These are phyloP conservation scores for Pseudocercospora cruenta DNA, from an alignment of 2,329 filamentous ascomycete species.

Conservation along the genomic window DNA sequence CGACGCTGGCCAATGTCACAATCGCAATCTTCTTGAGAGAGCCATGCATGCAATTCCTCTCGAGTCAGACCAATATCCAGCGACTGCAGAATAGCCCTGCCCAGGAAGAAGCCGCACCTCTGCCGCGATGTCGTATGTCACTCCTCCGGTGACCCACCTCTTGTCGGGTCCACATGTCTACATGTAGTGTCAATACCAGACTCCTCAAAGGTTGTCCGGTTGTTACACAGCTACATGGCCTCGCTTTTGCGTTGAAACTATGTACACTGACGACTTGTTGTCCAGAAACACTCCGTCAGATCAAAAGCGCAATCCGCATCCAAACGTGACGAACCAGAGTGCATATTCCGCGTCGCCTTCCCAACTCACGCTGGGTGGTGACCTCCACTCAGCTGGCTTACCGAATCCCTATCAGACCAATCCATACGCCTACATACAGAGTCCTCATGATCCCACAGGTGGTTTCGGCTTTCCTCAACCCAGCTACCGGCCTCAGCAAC, in stretches of 20 bases:
- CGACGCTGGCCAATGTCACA: constrained; percentile 32
- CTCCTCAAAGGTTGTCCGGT: constrained; percentile 11
- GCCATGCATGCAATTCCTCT: constrained; percentile 34
- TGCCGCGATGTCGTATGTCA: constrained; percentile 37
- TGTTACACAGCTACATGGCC: constrained; percentile 16
- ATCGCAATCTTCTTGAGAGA: constrained; percentile 24
- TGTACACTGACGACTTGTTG: constrained; percentile 29
- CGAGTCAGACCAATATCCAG: constrained; percentile 23
- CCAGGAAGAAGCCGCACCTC: constrained; percentile 24
- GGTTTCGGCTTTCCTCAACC: constrained; percentile 35
- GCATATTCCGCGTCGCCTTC: constrained; percentile 44
- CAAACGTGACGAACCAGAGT: constrained; percentile 37
- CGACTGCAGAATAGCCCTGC: constrained; percentile 28
- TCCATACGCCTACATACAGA: constrained; percentile 33
- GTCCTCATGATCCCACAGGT: constrained; percentile 33
- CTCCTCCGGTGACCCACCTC: constrained; percentile 13
- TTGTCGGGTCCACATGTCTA: constrained; percentile 15
- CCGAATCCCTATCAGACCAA: constrained; percentile 36
- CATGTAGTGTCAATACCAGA: constrained; percentile 13
- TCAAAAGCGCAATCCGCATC: constrained; percentile 50
- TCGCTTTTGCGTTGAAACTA: constrained; percentile 14
- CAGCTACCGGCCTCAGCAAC: constrained; percentile 31
- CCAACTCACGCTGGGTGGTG: constrained; percentile 40
- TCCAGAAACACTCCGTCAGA: constrained; percentile 45
- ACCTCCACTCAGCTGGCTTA: constrained; percentile 31